Conservation (phyloP, 257 asterid genomes). For the Solanum ossicruentum region DNA sequence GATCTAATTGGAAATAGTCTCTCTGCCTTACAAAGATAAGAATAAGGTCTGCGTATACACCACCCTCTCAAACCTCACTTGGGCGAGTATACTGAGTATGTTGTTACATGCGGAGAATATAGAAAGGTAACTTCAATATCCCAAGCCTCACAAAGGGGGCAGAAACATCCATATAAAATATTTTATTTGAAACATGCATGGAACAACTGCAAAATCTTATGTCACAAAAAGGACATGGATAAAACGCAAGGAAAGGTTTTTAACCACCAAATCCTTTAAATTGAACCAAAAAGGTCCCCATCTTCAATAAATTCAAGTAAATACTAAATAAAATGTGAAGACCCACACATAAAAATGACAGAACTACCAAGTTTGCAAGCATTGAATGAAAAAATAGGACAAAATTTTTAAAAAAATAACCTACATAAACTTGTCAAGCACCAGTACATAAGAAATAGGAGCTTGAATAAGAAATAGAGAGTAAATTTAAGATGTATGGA, state of each 20-base stretch:
- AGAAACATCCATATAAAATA: not conserved
- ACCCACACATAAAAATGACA: not conserved
- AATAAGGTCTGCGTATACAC: too few species aligned
- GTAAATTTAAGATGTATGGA: not conserved
- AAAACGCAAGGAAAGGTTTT: not conserved
- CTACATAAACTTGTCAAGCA: not conserved
- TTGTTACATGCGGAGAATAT: not conserved
- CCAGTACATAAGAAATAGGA: not conserved
- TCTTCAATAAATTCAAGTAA: not conserved
- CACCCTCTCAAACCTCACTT: too few species aligned
- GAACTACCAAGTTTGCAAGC: not conserved
- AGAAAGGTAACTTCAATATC: not conserved
- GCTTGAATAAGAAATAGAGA: not conserved
- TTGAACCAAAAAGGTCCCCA: not conserved
- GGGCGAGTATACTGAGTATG: not conserved
- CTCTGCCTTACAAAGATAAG: too few species aligned
- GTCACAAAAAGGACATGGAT: not conserved
- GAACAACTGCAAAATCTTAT: not conserved
- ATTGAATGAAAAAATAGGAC: not conserved
- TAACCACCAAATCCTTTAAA: not conserved
- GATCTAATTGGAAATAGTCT: too few species aligned
- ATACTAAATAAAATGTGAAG: not conserved
- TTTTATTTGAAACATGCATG: not conserved
- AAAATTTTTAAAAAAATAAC: not conserved
- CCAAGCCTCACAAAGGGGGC: not conserved